These are phyloP conservation scores for Sarocladium oryzae DNA, from an alignment of 2,329 filamentous ascomycete species.

Conservation along the genomic window DNA sequence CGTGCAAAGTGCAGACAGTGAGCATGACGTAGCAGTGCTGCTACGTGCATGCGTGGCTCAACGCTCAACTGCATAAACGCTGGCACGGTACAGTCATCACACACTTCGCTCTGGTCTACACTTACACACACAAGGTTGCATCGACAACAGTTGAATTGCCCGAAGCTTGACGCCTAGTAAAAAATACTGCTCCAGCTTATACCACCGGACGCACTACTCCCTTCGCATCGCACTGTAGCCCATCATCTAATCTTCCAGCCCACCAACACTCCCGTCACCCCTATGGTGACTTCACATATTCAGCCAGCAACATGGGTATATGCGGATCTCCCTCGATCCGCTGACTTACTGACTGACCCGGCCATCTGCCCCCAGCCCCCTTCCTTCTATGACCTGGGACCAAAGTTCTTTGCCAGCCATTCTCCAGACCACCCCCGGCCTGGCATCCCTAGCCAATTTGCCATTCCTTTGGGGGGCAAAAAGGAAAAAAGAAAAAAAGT, in stretches of 20 bases:
- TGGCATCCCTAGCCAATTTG: neutral
- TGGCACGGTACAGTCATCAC: too few species aligned
- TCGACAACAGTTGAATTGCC: neutral
- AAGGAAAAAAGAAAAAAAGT: neutral
- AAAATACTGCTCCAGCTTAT: too few species aligned
- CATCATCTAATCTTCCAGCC: neutral
- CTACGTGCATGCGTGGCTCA: too few species aligned
- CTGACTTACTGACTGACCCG: too few species aligned
- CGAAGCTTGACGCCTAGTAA: neutral
- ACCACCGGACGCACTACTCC: too few species aligned
- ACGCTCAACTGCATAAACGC: too few species aligned
- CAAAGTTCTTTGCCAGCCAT: neutral
- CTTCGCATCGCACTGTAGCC: neutral
- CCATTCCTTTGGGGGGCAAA: too few species aligned
- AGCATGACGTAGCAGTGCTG: too few species aligned
- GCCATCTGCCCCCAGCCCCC: neutral
- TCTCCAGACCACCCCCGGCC: neutral
- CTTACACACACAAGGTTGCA: neutral
- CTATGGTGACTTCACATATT: neutral
- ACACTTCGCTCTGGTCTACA: too few species aligned
- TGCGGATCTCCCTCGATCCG: neutral
- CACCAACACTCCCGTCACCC: neutral
- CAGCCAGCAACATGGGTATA: constrained; percentile 3
- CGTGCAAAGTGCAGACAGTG: too few species aligned
- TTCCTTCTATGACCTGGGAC: too few species aligned